These are phyloP conservation scores for Persicaria maculosa DNA, from an alignment of 148 eudicot genomes.

Conservation along the genomic window DNA sequence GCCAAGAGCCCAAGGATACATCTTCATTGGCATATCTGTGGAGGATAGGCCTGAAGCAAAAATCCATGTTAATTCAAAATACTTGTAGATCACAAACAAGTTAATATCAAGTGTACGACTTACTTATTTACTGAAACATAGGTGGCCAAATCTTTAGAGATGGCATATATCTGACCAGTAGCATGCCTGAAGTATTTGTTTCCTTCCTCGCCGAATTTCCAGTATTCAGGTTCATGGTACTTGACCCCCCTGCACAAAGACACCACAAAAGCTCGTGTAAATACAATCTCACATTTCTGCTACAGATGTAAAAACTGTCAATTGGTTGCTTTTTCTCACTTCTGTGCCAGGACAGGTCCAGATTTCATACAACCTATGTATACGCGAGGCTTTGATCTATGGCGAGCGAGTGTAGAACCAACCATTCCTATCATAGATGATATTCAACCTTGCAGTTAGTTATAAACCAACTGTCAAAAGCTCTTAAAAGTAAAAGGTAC, in stretches of 20 bases:
- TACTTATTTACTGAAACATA: constrained; percentile 56
- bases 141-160: constrained; percentile 70
- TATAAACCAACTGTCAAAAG: constrained; percentile 5
- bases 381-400: constrained; percentile 59
- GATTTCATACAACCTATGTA: constrained; percentile 87
- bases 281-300: not conserved
- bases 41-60: constrained; percentile 37
- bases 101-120: constrained; percentile 6
- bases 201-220: constrained; percentile 83
- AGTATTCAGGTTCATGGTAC: constrained; percentile 77
- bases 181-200: constrained; percentile 80
- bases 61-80: not conserved
- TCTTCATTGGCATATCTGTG: constrained; percentile 79
- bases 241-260: constrained; percentile 45
- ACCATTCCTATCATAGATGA: constrained; percentile 35
- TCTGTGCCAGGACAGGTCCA: constrained; percentile 60
- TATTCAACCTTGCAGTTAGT: constrained; percentile 7
- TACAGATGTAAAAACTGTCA: not conserved
- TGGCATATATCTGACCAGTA: constrained; percentile 73
- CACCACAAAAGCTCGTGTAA: not conserved
- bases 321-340: constrained; percentile 31
- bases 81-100: not conserved
- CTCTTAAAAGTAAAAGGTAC: not conserved
- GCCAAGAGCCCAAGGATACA: constrained; percentile 81
- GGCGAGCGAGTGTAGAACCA: constrained; percentile 48